Base-by-base conservation (phyloP, 2,329 filamentous ascomycete genomes). In the Mollisiaceae sp. region DNA sequence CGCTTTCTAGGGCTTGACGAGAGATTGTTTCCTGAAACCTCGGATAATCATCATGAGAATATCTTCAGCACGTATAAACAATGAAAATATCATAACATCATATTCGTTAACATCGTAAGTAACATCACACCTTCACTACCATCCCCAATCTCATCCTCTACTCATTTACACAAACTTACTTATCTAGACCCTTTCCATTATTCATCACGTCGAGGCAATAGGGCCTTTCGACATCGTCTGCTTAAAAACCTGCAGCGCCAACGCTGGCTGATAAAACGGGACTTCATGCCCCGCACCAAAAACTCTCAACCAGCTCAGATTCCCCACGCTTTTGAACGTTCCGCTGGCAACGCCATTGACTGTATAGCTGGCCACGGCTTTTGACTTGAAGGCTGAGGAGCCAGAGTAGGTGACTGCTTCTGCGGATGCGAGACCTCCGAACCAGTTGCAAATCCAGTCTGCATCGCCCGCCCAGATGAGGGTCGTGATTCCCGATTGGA, bases 391-490 rank as follows among this genome's bases (percentile, higher is more conserved):
- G 2, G 78, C 74, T 0, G 76, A 65, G 8, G 78, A 73, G 2
- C 77, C 78, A 0, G 75, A 65, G 71, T 80, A 86, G 14, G 78
- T 75, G 27, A 87, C 76, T 0, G 78, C 77, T 39, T 86, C 78
- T 1, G 82, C 80, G 1, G 80, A 80, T 12, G 75, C 77, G 6
- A 82, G 77, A 38, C 78, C 80, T n/a, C 85, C 85, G 36, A 82
- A 76, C 82, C 84, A 86, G 41, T 62, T 62, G 15, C 60, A 62
- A n/a, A 57, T 62, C 76, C 80, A 86, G 69, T 88, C 85, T 2
- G 84, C 80, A 62, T 86, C 85, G 39, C 85, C 85, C 0, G 84
- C 83, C 83, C 83, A 87, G 52, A 86, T 75, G 2, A 86, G 70
- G 0, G 83, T 81, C 24, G 77, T 78, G 38, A 86, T 79, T 1